Evolutionary conservation across 2,329 filamentous ascomycete genomes (phyloP).

Genomic region (Cryphonectria parasitica): DNA sequence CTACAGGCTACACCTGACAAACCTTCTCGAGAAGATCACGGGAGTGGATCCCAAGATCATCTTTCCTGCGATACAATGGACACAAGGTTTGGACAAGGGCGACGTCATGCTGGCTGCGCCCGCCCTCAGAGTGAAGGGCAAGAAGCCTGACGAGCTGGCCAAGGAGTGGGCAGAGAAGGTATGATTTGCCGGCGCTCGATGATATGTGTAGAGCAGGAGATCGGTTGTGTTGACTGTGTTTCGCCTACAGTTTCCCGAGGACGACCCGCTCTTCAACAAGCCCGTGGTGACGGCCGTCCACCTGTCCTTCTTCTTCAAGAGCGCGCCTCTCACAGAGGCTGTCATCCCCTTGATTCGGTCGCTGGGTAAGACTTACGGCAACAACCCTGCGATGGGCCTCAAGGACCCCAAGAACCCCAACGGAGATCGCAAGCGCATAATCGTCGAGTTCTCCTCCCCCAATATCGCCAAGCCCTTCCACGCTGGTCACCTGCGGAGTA

Average conservation of each 20-base stretch:
- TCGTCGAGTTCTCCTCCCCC: slow-evolving; percentile 83
- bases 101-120: slow-evolving; percentile 80
- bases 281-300: slow-evolving; percentile 70
- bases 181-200: not conserved
- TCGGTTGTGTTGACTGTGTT: not conserved
- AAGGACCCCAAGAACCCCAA: slow-evolving; percentile 64
- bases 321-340: slow-evolving; percentile 64
- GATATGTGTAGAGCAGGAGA: not conserved
- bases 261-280: slow-evolving; percentile 73
- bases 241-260: slow-evolving; percentile 62
- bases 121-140: slow-evolving; percentile 76
- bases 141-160: slow-evolving; percentile 66
- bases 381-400: slow-evolving; percentile 63
- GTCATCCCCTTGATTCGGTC: slow-evolving; percentile 72
- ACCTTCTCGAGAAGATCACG: slow-evolving; percentile 68
- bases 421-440: slow-evolving; percentile 65
- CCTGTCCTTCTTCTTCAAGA: slow-evolving; percentile 80
- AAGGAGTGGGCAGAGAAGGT: slow-evolving; percentile 66
- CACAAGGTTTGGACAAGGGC: slow-evolving; percentile 77
- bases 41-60: slow-evolving; percentile 73
- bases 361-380: slow-evolving; percentile 65
- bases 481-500: slow-evolving; percentile 75
- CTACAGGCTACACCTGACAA: slow-evolving; percentile 76
- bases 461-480: slow-evolving; percentile 89
- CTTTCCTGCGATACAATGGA: slow-evolving; percentile 79